Conservation (phyloP, 495 filamentous ascomycete species). For the Haplographium delicatum region DNA sequence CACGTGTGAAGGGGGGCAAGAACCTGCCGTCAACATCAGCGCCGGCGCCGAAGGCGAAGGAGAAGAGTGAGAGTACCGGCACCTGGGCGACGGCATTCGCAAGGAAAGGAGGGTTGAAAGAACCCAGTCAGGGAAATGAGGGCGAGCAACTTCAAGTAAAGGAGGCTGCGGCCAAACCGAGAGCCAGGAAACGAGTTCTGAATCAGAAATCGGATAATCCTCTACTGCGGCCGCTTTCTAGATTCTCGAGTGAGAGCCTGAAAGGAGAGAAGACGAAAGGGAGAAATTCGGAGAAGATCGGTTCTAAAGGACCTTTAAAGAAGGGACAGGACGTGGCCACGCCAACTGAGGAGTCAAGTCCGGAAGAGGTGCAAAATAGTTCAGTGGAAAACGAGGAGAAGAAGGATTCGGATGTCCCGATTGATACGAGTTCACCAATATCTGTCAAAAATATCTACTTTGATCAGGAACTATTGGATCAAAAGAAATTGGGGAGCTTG, state of each 20-base stretch:
- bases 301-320: background rate
- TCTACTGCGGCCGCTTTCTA: conserved; percentile 7
- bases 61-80: no score
- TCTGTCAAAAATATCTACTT: no score
- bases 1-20: no score
- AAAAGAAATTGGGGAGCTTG: no score
- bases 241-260: background rate
- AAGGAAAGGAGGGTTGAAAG: background rate
- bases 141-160: no score
- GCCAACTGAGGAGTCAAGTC: background rate
- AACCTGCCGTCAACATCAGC: no score
- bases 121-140: no score
- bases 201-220: conserved; percentile 17
- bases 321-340: background rate
- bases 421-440: no score
- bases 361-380: background rate
- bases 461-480: no score
- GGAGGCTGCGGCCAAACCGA: background rate
- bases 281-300: background rate
- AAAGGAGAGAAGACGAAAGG: background rate
- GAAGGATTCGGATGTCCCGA: no score
- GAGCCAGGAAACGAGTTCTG: conserved; percentile 9
- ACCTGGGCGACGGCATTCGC: no score
- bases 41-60: conserved; percentile 4
- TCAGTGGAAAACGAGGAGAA: background rate